Percentiles rank a stretch among this genome's conserved stretches.
Evolutionary conservation across 2,329 filamentous ascomycete species (phyloP).

Genomic region (Claviceps sp.): DNA sequence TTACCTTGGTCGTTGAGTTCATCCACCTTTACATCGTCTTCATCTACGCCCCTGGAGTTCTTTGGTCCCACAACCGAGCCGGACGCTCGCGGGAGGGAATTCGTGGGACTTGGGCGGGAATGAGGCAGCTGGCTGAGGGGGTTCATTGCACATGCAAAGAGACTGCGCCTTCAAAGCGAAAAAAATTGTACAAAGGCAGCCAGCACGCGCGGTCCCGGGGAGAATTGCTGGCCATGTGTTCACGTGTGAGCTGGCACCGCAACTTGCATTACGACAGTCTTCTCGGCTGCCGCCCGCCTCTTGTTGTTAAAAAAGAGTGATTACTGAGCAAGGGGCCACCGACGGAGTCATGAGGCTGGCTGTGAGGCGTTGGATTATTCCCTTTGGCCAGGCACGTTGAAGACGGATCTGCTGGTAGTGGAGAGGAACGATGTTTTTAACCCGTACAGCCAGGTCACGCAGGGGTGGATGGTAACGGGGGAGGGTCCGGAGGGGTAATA

Average conservation of each 20-base stretch:
- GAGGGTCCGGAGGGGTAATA: no score
- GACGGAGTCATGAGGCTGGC: no score
- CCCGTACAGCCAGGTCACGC: no score
- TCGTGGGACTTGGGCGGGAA: neutral
- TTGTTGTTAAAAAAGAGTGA: neutral
- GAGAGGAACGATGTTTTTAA: no score
- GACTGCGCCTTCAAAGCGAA: neutral
- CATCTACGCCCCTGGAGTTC: conserved; percentile 10
- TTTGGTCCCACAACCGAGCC: neutral
- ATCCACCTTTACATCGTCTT: neutral
- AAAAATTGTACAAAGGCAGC: neutral
- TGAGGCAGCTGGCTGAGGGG: neutral
- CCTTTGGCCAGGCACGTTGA: no score
- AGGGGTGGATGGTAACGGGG: no score
- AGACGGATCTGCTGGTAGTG: no score
- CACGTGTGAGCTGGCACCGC: neutral
- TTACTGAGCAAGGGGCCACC: no score
- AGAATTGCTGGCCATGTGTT: neutral
- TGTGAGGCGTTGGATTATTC: no score
- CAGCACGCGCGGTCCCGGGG: neutral
- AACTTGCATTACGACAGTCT: neutral
- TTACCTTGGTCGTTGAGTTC: conserved; percentile 24
- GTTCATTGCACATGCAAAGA: neutral
- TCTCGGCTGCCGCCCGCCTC: neutral
- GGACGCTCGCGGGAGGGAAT: neutral